A percentile compares a stretch with the other conserved stretches of the same genome.
Evolutionary conservation across 176 grass and related monocot genomes (phyloP).

Genomic region (Cenchrus purpureus): DNA sequence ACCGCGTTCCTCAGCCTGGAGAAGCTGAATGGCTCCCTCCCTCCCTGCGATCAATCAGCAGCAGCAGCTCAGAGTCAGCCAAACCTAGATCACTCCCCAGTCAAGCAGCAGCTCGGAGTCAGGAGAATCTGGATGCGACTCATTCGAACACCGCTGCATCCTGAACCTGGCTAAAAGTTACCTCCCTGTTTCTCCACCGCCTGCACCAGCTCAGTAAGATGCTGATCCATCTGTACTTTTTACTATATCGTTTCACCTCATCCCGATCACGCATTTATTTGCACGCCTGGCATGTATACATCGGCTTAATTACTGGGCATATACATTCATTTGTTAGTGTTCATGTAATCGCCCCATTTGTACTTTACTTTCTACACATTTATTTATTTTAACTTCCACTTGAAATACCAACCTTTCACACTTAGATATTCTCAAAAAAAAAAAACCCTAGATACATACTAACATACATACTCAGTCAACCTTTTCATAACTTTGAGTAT

Average conservation of each 20-base stretch:
- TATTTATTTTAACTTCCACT: too few relatives aligned
- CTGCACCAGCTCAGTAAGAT: constrained; percentile 21
- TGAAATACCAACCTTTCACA: too few relatives aligned
- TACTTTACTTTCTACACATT: background rate
- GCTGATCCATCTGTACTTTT: background rate
- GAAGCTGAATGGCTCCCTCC: background rate
- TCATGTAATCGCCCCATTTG: background rate
- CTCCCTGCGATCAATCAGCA: background rate
- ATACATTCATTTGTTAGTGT: background rate
- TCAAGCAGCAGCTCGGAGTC: background rate
- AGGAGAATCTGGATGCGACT: background rate
- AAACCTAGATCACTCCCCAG: background rate
- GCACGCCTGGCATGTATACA: background rate
- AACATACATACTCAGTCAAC: background rate
- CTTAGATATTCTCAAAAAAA: too few relatives aligned
- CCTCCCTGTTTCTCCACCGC: background rate
- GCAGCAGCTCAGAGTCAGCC: background rate
- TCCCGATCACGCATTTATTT: background rate
- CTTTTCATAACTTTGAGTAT: background rate
- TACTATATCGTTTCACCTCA: background rate
- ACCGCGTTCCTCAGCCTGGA: background rate
- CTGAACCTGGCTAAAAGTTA: background rate
- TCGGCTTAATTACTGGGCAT: background rate
- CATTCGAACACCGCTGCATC: background rate
- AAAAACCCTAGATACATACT: too few relatives aligned